Base-by-base conservation (phyloP, 148 eudicot genomes). In the Fagopyrum esculentum region DNA sequence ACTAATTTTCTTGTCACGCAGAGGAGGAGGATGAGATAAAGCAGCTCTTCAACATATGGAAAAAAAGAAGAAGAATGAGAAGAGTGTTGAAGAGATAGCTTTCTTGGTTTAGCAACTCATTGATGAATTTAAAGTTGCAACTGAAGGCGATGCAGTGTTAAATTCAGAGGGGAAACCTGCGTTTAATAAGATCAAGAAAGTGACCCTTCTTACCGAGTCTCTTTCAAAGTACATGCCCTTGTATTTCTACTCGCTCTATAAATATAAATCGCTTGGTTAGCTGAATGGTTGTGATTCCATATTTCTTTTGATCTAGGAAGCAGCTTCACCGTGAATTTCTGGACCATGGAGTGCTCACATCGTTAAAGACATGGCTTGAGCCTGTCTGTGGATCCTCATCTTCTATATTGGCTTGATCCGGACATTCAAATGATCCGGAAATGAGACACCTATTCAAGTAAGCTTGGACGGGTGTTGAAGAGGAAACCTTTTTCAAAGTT, bases 121-220 rank as follows among this genome's bases (percentile, higher is more conserved):
- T 90, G 99, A 97, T 76, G 92, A 95, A 77, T 90, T 95, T 57
- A 97, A 95, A 83, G 90, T 92, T 45, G 91, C 84, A n/a, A 94
- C 96, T 75, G 99, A 95, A 83, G 94, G 85, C 75, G 99, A 95
- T 85, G 97, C 96, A 6, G 81, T 81, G 2, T 79, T 95, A 74
- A 95, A 95, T 83, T 73, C 82, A 45, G 84, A 85, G 71, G 87
- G 86, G 9, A 90, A 88, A 83, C 99, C 99, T 73, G 99, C n/a
- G n/a, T n/a, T n/a, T n/a, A n/a, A n/a, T n/a, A n/a, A n/a, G n/a
- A n/a, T n/a, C n/a, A n/a, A n/a, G n/a, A n/a, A n/a, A n/a, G n/a
- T n/a, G n/a, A n/a, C n/a, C n/a, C n/a, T n/a, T n/a, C n/a, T n/a
- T n/a, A n/a, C n/a, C n/a, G 91, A 92, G 13, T 98, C 90, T 73